Evolutionary conservation across 2,329 filamentous ascomycete genomes (phyloP).

Genomic region (Beauveria caledonica): DNA sequence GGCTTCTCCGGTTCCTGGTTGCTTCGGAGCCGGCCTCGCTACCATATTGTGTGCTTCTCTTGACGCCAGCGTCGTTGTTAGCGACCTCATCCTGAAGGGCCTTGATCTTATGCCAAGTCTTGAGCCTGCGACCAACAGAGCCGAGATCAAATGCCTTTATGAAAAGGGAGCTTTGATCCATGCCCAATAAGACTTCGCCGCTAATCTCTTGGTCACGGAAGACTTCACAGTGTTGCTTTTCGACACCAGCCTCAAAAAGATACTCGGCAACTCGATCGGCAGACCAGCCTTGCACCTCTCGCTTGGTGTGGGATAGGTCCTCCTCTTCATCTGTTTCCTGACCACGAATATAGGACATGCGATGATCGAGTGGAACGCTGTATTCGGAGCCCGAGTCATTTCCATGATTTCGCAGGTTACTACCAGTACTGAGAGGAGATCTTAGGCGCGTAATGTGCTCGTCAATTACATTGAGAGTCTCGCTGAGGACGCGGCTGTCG

Average conservation of each 20-base stretch:
- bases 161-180: conserved; percentile 92
- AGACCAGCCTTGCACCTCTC: conserved; percentile 73
- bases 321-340: conserved; percentile 96
- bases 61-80: conserved; percentile 33
- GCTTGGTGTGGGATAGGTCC: conserved; percentile 54
- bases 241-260: conserved; percentile 75
- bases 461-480: conserved; percentile 91
- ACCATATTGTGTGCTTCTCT: conserved; percentile 48
- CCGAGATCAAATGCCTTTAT: conserved; percentile 93
- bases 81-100: conserved; percentile 80
- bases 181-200: conserved; percentile 83
- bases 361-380: conserved; percentile 66
- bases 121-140: conserved; percentile 78
- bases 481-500: conserved; percentile 74
- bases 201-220: conserved; percentile 95
- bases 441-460: conserved; percentile 89
- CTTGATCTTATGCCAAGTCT: conserved; percentile 97
- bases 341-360: conserved; percentile 85
- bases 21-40: conserved; percentile 53
- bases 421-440: conserved; percentile 42
- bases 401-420: conserved; percentile 37
- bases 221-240: conserved; percentile 84
- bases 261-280: conserved; percentile 81
- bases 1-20: conserved; percentile 40
- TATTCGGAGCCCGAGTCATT: conserved; percentile 88